phyloP scores from a whole-genome alignment of 257 asterid species.

The Nyctanthes arbortristis region DNA sequence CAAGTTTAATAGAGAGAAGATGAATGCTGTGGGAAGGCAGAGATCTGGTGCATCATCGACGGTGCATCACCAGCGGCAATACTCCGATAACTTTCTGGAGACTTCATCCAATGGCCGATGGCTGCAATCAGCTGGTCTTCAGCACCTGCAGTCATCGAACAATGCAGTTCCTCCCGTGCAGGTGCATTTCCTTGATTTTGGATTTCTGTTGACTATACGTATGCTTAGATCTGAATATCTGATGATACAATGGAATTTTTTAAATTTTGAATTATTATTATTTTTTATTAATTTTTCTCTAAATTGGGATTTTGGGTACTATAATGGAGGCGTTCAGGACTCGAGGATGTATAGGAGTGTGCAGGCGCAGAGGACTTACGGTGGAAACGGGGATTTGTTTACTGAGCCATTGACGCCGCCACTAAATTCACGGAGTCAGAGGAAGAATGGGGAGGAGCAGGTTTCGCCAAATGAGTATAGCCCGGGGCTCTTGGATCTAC shows the following conservation, averaged over 20 bases:
- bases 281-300: constrained; percentile 1
- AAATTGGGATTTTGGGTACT: constrained; percentile 59
- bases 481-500: constrained; percentile 96
- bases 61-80: constrained; percentile 83
- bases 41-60: constrained; percentile 72
- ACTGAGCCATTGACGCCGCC: constrained; percentile 85
- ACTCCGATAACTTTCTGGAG: constrained; percentile 75
- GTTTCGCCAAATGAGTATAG: constrained; percentile 73
- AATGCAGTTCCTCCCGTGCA: constrained; percentile 66
- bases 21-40: constrained; percentile 77
- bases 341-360: constrained; percentile 55
- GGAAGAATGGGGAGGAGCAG: constrained; percentile 59
- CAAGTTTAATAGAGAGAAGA: constrained; percentile 14
- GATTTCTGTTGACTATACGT: neutral
- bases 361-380: constrained; percentile 58
- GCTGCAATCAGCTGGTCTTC: constrained; percentile 96
- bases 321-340: constrained; percentile 72
- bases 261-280: neutral
- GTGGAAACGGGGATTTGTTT: constrained; percentile 62
- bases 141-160: constrained; percentile 77
- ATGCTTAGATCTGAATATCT: neutral
- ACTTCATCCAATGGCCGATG: constrained; percentile 78
- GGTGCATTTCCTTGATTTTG: constrained; percentile 31
- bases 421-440: constrained; percentile 36
- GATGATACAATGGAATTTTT: neutral